Conservation (phyloP, 345 rosid genomes). For the Eucalyptus pumila region DNA sequence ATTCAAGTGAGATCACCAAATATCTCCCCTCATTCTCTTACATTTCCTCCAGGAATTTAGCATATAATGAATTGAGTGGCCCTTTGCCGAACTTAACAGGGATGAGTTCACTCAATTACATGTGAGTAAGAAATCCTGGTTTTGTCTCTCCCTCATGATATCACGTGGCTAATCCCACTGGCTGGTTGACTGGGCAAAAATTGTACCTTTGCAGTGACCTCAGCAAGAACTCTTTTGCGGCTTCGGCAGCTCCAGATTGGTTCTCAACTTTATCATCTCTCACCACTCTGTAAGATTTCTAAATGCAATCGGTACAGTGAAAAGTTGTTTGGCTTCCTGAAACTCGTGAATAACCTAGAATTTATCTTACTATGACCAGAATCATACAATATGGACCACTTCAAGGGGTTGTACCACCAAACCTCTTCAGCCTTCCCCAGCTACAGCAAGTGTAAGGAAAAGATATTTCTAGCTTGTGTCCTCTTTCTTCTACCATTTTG, state of each 20-base stretch:
- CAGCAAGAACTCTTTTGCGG: constrained; percentile 71
- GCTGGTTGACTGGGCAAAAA: background rate
- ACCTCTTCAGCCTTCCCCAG: constrained; percentile 54
- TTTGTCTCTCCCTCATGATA: background rate
- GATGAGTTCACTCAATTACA: constrained; percentile 57
- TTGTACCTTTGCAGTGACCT: constrained; percentile 51
- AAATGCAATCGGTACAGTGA: background rate
- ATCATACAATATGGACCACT: constrained; percentile 65
- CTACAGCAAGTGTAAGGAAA: constrained; percentile 79
- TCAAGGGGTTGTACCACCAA: constrained; percentile 47
- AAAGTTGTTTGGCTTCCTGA: background rate
- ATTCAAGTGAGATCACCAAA: background rate
- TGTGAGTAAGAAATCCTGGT: constrained; percentile 29
- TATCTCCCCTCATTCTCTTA: background rate
- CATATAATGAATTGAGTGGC: constrained; percentile 65
- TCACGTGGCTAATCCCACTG: background rate
- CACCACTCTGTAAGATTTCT: constrained; percentile 60
- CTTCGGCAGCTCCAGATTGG: constrained; percentile 75
- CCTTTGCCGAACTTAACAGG: constrained; percentile 63
- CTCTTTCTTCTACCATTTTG: background rate
- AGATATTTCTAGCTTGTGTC: background rate
- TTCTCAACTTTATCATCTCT: constrained; percentile 77
- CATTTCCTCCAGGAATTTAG: constrained; percentile 55
- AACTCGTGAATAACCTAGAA: background rate
- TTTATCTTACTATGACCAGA: constrained; percentile 7